Evolutionary conservation across 495 filamentous ascomycete species (phyloP), one percentile per base, ranked within the genome.

Genomic region (Lasiosphaeria miniovina): DNA sequence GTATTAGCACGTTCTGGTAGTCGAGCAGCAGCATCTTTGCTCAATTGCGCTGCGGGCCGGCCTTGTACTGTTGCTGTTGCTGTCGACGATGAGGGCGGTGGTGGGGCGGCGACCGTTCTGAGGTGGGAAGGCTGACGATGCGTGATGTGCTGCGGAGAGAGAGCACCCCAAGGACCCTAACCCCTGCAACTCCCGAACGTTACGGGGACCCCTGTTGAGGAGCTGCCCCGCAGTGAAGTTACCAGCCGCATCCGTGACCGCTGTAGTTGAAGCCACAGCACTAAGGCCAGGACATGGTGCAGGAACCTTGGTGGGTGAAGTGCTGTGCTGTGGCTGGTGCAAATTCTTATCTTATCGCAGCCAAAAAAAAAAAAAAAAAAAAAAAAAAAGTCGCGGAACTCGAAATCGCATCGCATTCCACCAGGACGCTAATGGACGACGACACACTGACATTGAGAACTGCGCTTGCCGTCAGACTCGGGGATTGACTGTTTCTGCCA

Each of bases 1-100:
- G 90, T 71, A 99, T 96, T 68, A 98, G 82, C 58, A 95, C 92
- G 77, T 99, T 99, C 72, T 98, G 94, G 73, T 99, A 99, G 72
- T 99, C 94, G 67, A 99, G 87, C 70, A 98, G 88, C 76, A 98
- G 85, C 94, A 97, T 97, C 64, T 67, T 86, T 76, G 57, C 59
- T 45, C 43, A 46, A 40, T 45, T 15, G 10, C 51, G 54, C 38
- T 32, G 59, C 32, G 10, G 34, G 48, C 56, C 54, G 59, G 55
- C 55, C 36, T 45, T 14, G 15, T 32, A 15, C n/a, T 24, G 31
- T 36, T 12, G 24, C 36, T 36, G 57, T 40, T 50, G 56, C 51
- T 60, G 45, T 52, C 57, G 57, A 51, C 12, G 41, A 49, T 38
- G 52, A 49, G 55, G 32, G 35, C 11, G 24, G 33, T 62, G 58